Percentiles rank a stretch among this genome's conserved stretches.
These are phyloP conservation scores for Phytophthora gonapodyides DNA, from an alignment of 352 stramenopile species.

Conservation along the genomic window DNA sequence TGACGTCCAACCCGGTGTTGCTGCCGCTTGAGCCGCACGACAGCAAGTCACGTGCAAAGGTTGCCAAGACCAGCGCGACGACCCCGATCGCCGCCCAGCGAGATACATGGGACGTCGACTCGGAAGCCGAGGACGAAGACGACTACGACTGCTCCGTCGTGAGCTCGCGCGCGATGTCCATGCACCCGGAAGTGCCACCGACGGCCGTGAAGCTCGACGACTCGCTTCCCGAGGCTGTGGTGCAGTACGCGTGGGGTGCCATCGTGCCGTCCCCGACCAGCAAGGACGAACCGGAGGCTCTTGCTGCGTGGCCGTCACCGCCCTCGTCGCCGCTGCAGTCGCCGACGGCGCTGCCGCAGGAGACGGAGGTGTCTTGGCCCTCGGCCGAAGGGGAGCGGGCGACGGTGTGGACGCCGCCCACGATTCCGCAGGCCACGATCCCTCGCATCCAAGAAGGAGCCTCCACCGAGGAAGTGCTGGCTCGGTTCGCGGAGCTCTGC, in stretches of 20 bases:
- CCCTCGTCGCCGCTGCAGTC: slow-evolving; percentile 31
- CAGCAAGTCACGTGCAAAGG: slow-evolving; percentile 7
- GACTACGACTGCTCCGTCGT: slow-evolving; percentile 21
- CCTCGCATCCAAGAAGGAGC: slow-evolving; percentile 35
- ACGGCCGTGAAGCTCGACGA: slow-evolving; percentile 5
- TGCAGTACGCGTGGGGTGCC: slow-evolving; percentile 39
- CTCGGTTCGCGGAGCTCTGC: slow-evolving; percentile 42
- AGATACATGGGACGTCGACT: slow-evolving; percentile 32
- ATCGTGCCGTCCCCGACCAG: slow-evolving; percentile 31
- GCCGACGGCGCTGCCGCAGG: slow-evolving; percentile 18
- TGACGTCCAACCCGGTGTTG: slow-evolving; percentile 11
- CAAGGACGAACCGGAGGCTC: background rate
- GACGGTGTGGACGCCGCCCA: slow-evolving; percentile 25
- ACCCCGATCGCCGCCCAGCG: slow-evolving; percentile 12
- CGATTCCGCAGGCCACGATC: slow-evolving; percentile 25
- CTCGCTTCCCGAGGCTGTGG: slow-evolving; percentile 35
- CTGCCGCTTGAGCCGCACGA: slow-evolving; percentile 8
- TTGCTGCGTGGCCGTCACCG: slow-evolving; percentile 25
- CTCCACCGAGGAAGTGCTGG: slow-evolving; percentile 37
- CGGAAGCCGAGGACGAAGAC: slow-evolving; percentile 22
- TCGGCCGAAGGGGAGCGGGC: slow-evolving; percentile 17
- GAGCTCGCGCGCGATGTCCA: slow-evolving; percentile 12
- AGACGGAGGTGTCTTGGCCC: slow-evolving; percentile 23
- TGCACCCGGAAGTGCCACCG: slow-evolving; percentile 15
- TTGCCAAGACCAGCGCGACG: slow-evolving; percentile 5